Evolutionary conservation across 495 filamentous ascomycete species (phyloP), one percentile per base, ranked within the genome.

Genomic region (Polyplosphaeria fusca): DNA sequence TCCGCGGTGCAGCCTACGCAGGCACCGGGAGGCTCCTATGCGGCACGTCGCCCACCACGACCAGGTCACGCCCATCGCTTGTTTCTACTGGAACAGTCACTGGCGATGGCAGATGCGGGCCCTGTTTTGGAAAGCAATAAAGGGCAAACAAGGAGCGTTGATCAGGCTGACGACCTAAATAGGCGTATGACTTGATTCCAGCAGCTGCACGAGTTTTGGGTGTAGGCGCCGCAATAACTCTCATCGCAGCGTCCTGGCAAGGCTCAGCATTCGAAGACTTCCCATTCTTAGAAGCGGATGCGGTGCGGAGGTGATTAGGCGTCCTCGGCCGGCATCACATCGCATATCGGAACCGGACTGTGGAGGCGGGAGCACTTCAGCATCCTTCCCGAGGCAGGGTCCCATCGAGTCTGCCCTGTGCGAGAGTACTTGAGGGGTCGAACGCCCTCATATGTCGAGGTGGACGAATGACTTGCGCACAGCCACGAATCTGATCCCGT

Each of bases 331-430:
- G 30, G 30, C 14, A 35, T 35, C 30, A 35, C 7, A 35, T 35
- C 30, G 30, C 39, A 42, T 19, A 42, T 7, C 39, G 9, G 5
- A 42, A 42, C 39, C 39, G n/a, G n/a, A 35, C n/a, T 7, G 30
- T 9, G 30, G 30, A 7, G n/a, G 7, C 30, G n/a, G 30, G 7
- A 35, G 30, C 30, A n/a, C 30, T 35, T 35, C 30, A 35, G n/a
- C 30, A 35, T 35, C 30, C n/a, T 35, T 35, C 30, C 30, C 30
- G 9, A 35, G 30, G 7, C 30, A n/a, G n/a, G 30, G n/a, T 35
- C 30, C n/a, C n/a, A n/a, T 40, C 16, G 41, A 60, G 18, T 60
- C 40, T 53, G 56, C 56, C 56, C 56, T 23, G 48, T 48, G 30
- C 16, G 9, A 40, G 45, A 25, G 26, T 47, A 20, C 30, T 47